Evolutionary conservation across 495 filamentous ascomycete genomes (phyloP).

Genomic region (Aspergillus carlsbadensis): DNA sequence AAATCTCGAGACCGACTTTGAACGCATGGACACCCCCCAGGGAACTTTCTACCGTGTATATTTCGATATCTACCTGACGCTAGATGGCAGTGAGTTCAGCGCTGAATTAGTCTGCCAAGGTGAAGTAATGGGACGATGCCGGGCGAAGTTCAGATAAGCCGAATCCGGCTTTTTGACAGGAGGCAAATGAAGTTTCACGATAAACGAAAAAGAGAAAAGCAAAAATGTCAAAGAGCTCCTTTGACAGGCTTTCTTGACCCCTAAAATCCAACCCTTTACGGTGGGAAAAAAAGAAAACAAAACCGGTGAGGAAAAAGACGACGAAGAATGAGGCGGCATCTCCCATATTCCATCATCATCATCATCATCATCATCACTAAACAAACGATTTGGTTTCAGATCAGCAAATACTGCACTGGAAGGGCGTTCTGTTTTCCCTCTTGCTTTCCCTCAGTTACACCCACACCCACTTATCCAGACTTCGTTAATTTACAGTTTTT

Average conservation of each 20-base stretch:
- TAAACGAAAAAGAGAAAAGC: constrained; percentile 6
- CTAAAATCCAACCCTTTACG: not conserved
- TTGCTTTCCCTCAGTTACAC: no score
- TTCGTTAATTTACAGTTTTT: not conserved
- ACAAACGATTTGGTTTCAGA: constrained; percentile 11
- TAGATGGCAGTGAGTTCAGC: constrained; percentile 96
- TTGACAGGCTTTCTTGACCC: not conserved
- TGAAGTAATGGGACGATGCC: constrained; percentile 97
- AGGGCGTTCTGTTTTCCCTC: constrained; percentile 17
- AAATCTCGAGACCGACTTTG: constrained; percentile 98
- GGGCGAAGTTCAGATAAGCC: constrained; percentile 70
- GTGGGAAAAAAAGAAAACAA: not conserved
- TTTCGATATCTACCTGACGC: constrained; percentile 85
- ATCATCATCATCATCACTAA: constrained; percentile 3
- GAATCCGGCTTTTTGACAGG: not conserved
- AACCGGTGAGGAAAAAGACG: not conserved
- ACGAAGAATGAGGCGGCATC: not conserved
- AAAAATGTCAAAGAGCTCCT: constrained; percentile 1
- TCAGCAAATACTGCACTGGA: constrained; percentile 22
- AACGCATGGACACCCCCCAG: constrained; percentile 98
- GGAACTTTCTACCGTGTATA: constrained; percentile 93
- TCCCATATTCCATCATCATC: not conserved
- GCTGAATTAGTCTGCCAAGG: constrained; percentile 98
- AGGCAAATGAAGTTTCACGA: constrained; percentile 1
- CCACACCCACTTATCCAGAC: no score